Percentiles rank a stretch among this genome's conserved stretches.
phyloP scores from a whole-genome alignment of 1,284 basidiomycete species.

The Ganoderma multipileum region DNA sequence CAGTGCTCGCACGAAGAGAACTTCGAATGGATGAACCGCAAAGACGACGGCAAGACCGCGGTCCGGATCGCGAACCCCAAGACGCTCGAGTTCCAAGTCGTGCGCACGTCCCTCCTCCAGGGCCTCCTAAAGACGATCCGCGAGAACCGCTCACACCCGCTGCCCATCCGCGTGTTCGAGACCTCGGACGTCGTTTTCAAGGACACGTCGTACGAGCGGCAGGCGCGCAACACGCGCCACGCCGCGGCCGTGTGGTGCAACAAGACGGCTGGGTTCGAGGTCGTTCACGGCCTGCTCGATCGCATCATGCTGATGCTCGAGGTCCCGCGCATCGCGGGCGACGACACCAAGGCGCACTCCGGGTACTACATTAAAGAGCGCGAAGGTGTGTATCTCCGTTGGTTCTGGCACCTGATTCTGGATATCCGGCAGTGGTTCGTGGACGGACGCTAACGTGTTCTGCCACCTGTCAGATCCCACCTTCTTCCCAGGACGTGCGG shows the following conservation, averaged over 20 bases:
- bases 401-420: not conserved
- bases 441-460: slow-evolving; percentile 1
- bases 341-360: slow-evolving; percentile 59
- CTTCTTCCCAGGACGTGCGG: slow-evolving; percentile 95
- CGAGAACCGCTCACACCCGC: slow-evolving; percentile 93
- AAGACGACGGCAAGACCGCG: slow-evolving; percentile 82
- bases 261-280: slow-evolving; percentile 96
- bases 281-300: slow-evolving; percentile 95
- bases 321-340: slow-evolving; percentile 77
- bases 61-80: slow-evolving; percentile 97
- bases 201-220: slow-evolving; percentile 79
- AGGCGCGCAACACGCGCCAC: slow-evolving; percentile 87
- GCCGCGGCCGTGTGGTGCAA: slow-evolving; percentile 95
- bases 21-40: slow-evolving; percentile 90
- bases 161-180: slow-evolving; percentile 96
- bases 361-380: slow-evolving; percentile 95
- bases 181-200: slow-evolving; percentile 94
- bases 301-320: slow-evolving; percentile 95
- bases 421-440: not conserved
- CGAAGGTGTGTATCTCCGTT: slow-evolving; percentile 62
- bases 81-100: slow-evolving; percentile 97
- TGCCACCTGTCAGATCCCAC: slow-evolving; percentile 68
- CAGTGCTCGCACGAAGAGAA: slow-evolving; percentile 99
- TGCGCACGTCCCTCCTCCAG: slow-evolving; percentile 93
- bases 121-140: slow-evolving; percentile 97